Base-by-base conservation (phyloP, 2,329 filamentous ascomycete species). In the Colletotrichum zoysiae region DNA sequence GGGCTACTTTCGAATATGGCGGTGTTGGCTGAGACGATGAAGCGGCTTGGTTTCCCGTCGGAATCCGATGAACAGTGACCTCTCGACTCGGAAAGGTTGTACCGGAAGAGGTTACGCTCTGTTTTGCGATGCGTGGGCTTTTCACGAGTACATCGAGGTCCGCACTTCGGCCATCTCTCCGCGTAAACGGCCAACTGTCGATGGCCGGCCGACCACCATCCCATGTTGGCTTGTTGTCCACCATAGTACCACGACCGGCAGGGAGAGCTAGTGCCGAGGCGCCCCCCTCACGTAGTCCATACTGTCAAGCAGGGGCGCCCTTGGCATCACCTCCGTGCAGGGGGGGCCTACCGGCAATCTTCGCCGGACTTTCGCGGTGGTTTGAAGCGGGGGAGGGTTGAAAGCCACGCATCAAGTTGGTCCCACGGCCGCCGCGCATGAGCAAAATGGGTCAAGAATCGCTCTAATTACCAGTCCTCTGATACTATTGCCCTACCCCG, bases 231-330 rank as follows among this genome's bases (percentile, higher is more conserved):
- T 40, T n/a, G 7, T 40, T 26, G 7, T 35, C 33, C 7, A 44
- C 30, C 30, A 30, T 30, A 30, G 30, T 14, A 51, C 20, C 38
- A 50, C 40, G 40, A 51, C 50, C 35, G 50, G 50, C 57, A 56
- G 50, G 50, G 57, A 57, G 48, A 20, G 33, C 66, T 62, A 62
- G 56, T 61, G 63, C 63, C 67, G 63, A 70, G 38, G 56, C 8
- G 7, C 2, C 42, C 60, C 42, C 50, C 48, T 46, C 40, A 68
- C 20, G 56, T 30, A 38, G 38, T 48, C 7, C 33, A 23, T 51
- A 1, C 33, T 20, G 23, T 11, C 35, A 38, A 53, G 23, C 6
- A 4, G 35, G 44, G 23, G n/a, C 5, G 5, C 33, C 30, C 44
- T 51, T 50, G 44, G 46, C 14, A n/a, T 7, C 58, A 14, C 44